phyloP scores from a whole-genome alignment of 768 basidiomycete genomes.

The Boletus coccyginus region DNA sequence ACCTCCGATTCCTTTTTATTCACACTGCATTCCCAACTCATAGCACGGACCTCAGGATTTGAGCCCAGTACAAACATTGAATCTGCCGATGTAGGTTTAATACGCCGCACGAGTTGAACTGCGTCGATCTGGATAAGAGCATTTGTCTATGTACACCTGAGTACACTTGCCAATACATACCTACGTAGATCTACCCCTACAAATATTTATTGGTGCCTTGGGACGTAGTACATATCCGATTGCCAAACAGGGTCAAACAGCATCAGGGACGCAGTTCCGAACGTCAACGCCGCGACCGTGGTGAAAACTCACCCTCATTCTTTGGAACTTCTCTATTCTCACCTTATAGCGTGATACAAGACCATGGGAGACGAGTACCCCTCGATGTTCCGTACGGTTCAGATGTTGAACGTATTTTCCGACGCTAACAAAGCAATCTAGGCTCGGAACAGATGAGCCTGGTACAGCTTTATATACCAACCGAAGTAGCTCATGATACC shows the following conservation, averaged over 20 bases:
- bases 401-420: neutral
- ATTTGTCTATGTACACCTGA: neutral
- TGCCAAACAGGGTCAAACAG: conserved; percentile 26
- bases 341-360: neutral
- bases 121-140: neutral
- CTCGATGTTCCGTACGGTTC: conserved; percentile 67
- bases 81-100: neutral
- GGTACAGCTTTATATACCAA: conserved; percentile 94
- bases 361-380: conserved; percentile 79
- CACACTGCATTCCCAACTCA: conserved; percentile 5
- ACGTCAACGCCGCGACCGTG: too few relatives aligned
- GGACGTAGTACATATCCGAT: neutral
- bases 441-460: conserved; percentile 98
- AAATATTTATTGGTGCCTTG: neutral
- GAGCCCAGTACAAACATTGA: neutral
- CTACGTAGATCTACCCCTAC: neutral
- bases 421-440: conserved; percentile 30
- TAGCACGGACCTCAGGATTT: neutral
- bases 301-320: neutral
- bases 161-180: neutral
- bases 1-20: neutral
- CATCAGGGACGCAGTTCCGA: too few relatives aligned
- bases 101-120: neutral
- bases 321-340: neutral
- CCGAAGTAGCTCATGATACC: conserved; percentile 96